Conservation (phyloP, 805 yeast species). For the Lipomyces oligophaga region DNA sequence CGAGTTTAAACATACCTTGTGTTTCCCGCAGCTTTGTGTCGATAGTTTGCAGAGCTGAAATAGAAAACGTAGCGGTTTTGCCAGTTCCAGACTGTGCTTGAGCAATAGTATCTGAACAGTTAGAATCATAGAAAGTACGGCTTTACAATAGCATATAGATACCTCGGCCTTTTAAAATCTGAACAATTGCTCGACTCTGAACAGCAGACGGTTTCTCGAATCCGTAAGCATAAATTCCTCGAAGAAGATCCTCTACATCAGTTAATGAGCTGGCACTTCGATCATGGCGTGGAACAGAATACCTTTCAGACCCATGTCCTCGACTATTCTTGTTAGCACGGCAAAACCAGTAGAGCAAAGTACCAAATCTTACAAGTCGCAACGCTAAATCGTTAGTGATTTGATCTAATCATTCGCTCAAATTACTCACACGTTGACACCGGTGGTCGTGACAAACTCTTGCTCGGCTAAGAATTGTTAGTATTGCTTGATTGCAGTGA, state of each 20-base stretch:
- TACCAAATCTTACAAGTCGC: slow-evolving; percentile 24
- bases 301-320: slow-evolving; percentile 32
- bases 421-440: slow-evolving; percentile 42
- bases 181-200: slow-evolving; percentile 76
- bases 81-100: slow-evolving; percentile 92
- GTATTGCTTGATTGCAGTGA: not conserved
- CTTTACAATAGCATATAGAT: not conserved
- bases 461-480: slow-evolving; percentile 35
- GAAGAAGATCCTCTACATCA: slow-evolving; percentile 37
- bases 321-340: slow-evolving; percentile 24
- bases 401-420: not conserved
- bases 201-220: slow-evolving; percentile 79
- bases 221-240: slow-evolving; percentile 75
- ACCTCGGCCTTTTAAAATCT: slow-evolving; percentile 63
- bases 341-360: not conserved
- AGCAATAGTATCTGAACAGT: slow-evolving; percentile 55
- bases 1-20: slow-evolving; percentile 17
- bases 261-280: not conserved
- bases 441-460: slow-evolving; percentile 58
- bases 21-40: slow-evolving; percentile 28
- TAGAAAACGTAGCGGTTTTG: slow-evolving; percentile 81
- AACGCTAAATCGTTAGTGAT: slow-evolving; percentile 4
- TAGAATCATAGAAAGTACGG: not conserved
- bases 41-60: slow-evolving; percentile 38
- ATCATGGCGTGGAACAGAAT: slow-evolving; percentile 9